Evolutionary conservation across 495 filamentous ascomycete species (phyloP).

Genomic region (Astrothelium subdiscretum): DNA sequence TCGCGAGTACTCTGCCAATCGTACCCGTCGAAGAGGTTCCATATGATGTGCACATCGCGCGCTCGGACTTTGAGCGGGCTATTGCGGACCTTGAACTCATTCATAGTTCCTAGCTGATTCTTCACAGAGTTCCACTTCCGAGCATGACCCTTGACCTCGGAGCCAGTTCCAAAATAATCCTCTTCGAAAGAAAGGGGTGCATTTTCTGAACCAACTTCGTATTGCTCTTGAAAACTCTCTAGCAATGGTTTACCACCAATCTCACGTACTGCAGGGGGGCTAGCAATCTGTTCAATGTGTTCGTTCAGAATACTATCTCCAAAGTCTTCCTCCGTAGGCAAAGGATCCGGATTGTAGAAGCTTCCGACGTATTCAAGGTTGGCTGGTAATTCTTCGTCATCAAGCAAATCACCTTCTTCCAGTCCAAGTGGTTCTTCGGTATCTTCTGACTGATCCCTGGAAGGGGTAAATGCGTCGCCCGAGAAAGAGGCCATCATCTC

Average conservation of each 20-base stretch:
- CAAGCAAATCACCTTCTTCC: constrained; percentile 9
- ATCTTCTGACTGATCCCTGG: constrained; percentile 17
- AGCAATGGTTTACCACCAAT: constrained; percentile 49
- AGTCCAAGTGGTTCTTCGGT: constrained; percentile 10
- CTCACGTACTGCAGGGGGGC: constrained; percentile 21
- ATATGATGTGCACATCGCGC: constrained; percentile 83
- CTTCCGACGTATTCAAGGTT: constrained; percentile 14
- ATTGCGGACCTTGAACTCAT: constrained; percentile 47
- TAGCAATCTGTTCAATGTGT: constrained; percentile 25
- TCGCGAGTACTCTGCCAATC: constrained; percentile 88
- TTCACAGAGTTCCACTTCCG: constrained; percentile 68
- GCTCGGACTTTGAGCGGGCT: constrained; percentile 70
- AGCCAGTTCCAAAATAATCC: constrained; percentile 60
- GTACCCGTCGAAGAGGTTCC: constrained; percentile 97
- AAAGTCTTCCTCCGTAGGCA: constrained; percentile 25
- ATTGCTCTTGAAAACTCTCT: constrained; percentile 49
- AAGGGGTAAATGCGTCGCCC: constrained; percentile 55
- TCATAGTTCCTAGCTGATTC: constrained; percentile 57
- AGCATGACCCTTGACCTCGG: constrained; percentile 51
- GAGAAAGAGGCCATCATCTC: constrained; percentile 86
- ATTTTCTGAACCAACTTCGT: constrained; percentile 38
- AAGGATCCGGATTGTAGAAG: constrained; percentile 16
- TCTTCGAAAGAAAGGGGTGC: constrained; percentile 56
- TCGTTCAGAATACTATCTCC: constrained; percentile 39
- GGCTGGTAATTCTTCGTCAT: constrained; percentile 11